Percentiles rank a stretch among this genome's conserved stretches.
Conservation (phyloP, 1,139 yeast genomes). For the Eremothecium coryli region DNA sequence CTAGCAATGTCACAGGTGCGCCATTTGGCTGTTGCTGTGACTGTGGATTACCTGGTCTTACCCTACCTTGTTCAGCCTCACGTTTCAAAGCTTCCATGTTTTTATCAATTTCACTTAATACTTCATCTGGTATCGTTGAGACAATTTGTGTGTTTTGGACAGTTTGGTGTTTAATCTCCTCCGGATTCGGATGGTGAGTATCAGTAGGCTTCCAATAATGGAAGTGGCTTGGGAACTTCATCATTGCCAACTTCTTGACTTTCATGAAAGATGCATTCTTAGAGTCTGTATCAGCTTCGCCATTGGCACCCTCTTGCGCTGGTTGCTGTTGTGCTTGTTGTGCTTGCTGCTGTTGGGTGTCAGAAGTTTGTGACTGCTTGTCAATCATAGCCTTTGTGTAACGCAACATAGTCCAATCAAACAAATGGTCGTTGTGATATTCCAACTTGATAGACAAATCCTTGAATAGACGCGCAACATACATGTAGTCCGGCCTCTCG, state of each 20-base stretch:
- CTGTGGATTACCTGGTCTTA: constrained; percentile 11
- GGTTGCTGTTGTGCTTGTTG: constrained; percentile 22
- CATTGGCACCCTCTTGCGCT: constrained; percentile 13
- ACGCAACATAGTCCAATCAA: constrained; percentile 95
- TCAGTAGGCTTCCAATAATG: constrained; percentile 29
- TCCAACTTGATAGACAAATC: constrained; percentile 84
- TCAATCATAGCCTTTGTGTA: constrained; percentile 47
- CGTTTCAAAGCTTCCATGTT: constrained; percentile 25
- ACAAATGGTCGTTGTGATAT: constrained; percentile 86
- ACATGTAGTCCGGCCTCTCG: constrained; percentile 91
- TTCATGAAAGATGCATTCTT: constrained; percentile 28
- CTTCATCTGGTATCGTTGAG: constrained; percentile 23
- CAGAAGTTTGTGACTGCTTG: constrained; percentile 22
- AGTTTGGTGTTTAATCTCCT: constrained; percentile 30
- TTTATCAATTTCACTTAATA: constrained; percentile 24
- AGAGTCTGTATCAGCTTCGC: constrained; percentile 18
- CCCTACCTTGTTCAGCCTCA: constrained; percentile 11
- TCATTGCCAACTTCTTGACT: constrained; percentile 29
- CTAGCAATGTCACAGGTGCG: constrained; percentile 11
- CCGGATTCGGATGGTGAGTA: constrained; percentile 29
- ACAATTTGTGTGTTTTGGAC: constrained; percentile 22
- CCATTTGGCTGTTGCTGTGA: constrained; percentile 13
- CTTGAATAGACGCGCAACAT: constrained; percentile 79
- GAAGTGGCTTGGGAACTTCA: constrained; percentile 30
- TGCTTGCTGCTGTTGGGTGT: constrained; percentile 12